Evolutionary conservation across 352 stramenopile genomes (phyloP), one percentile per base, ranked within the genome.

Genomic region (Pythium apleroticum): DNA sequence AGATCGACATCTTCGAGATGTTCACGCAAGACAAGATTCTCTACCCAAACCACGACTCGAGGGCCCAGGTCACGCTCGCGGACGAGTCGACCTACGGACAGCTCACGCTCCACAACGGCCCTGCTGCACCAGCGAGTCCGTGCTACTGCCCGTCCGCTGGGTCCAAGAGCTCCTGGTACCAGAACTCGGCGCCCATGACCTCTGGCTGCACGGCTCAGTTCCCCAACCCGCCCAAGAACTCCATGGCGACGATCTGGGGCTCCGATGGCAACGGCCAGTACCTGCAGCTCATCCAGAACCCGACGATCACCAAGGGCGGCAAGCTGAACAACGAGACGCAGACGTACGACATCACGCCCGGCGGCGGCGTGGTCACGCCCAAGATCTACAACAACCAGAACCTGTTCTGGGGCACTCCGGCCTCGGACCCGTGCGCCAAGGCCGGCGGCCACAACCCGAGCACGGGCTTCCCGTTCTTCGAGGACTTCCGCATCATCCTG

Each of bases 1-100:
- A 93, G 64, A 68, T 90, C 48, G 84, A 93, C 53, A 81, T 93
- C 28, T 93, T 93, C 50, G 84, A 93, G 68, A 93, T 93, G 84
- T 93, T 93, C 63, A 89, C 78, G 33, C 80, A 90, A 57, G 80
- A 93, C 63, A 65, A 69, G 14, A 28, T 58, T 3, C 58, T 69
- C 48, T 69, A 71, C n/a, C 65, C 67, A 15, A 14, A 62, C 19
- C 88, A 86, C 63, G 76, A 88, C 69, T 90, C 74, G 58, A 74
- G 35, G n/a, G 80, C 76, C 50, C 79, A 79, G 35, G 73, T 73
- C 5, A 56, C 64, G 7, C 76, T 76, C 57, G 50, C 65, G 6
- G 57, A 73, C 20, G 80, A 76, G 4, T 66, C 65, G 7, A 86
- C 76, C 64, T 93, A 91, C 68, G 84, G 84, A 3, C 78, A 90